Conservation (phyloP, 345 rosid species). For the Stellera chamaejasme region DNA sequence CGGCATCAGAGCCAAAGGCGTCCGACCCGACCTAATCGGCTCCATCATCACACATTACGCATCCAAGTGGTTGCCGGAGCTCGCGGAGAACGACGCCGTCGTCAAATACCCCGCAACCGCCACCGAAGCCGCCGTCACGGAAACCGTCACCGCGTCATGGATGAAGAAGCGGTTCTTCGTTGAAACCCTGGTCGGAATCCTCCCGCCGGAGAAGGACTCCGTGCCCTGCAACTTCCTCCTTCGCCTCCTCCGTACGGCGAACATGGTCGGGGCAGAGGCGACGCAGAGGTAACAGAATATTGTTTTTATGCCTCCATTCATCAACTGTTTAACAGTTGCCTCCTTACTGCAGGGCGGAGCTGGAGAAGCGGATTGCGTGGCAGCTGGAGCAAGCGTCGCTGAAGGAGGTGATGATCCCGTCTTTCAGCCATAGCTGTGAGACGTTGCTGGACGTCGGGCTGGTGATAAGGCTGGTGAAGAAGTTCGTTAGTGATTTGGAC, state of each 20-base stretch:
- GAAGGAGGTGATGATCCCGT: conserved; percentile 86
- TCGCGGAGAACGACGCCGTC: conserved; percentile 20
- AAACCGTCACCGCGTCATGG: conserved; percentile 54
- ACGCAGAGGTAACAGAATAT: conserved; percentile 5
- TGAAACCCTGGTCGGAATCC: conserved; percentile 65
- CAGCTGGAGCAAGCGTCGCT: conserved; percentile 82
- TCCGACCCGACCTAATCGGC: conserved; percentile 71
- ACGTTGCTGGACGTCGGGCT: conserved; percentile 77
- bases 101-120: conserved; percentile 14
- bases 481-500: conserved; percentile 33
- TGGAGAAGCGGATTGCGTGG: conserved; percentile 69
- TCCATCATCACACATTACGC: conserved; percentile 77
- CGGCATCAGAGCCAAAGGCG: conserved; percentile 71
- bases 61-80: conserved; percentile 83
- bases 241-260: conserved; percentile 73
- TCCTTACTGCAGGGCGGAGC: conserved; percentile 47
- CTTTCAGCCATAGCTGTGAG: conserved; percentile 74
- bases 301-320: no score
- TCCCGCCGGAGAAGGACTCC: conserved; percentile 83
- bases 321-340: no score
- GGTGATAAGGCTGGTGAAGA: conserved; percentile 52
- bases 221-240: conserved; percentile 74
- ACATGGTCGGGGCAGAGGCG: conserved; percentile 61
- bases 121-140: conserved; percentile 33
- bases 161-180: conserved; percentile 71